Evolutionary conservation across 306 rosid genomes (phyloP).

Genomic region (Pyrus communis): DNA sequence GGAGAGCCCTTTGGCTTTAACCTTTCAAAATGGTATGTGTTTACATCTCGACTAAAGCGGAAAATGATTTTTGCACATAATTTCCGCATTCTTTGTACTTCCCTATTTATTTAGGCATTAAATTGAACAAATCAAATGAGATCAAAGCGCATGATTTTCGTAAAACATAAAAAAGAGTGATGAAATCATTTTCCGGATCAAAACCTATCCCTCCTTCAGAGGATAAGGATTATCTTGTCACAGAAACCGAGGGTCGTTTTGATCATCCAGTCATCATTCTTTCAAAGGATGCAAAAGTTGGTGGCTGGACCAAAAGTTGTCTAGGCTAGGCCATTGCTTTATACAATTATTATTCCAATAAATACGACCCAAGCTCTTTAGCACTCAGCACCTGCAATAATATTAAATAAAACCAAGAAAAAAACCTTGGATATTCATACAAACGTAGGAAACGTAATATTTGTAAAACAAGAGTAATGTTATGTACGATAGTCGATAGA

Average conservation of each 20-base stretch:
- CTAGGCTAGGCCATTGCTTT: constrained; percentile 31
- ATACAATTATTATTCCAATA: constrained; percentile 37
- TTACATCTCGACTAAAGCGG: constrained; percentile 23
- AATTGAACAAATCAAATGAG: no score
- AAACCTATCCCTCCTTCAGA: neutral
- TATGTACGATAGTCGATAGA: fast-evolving
- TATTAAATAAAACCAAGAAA: neutral
- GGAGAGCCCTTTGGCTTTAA: neutral
- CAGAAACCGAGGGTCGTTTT: constrained; percentile 34
- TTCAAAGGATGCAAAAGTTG: constrained; percentile 44
- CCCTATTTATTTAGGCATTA: neutral
- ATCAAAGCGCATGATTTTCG: fast-evolving
- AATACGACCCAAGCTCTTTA: constrained; percentile 26
- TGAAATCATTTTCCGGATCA: no score
- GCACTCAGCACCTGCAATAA: neutral
- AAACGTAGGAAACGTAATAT: neutral
- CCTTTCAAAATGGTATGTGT: constrained; percentile 20
- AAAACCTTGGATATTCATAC: neutral
- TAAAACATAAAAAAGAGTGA: neutral
- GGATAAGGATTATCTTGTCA: constrained; percentile 23
- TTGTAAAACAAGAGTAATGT: no score
- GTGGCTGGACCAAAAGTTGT: constrained; percentile 45
- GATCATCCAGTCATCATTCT: constrained; percentile 64
- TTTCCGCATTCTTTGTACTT: neutral
- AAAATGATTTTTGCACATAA: neutral